These are phyloP conservation scores for Chlorokybus atmophyticus DNA, from an alignment of 139 green algal genomes.

Conservation along the genomic window DNA sequence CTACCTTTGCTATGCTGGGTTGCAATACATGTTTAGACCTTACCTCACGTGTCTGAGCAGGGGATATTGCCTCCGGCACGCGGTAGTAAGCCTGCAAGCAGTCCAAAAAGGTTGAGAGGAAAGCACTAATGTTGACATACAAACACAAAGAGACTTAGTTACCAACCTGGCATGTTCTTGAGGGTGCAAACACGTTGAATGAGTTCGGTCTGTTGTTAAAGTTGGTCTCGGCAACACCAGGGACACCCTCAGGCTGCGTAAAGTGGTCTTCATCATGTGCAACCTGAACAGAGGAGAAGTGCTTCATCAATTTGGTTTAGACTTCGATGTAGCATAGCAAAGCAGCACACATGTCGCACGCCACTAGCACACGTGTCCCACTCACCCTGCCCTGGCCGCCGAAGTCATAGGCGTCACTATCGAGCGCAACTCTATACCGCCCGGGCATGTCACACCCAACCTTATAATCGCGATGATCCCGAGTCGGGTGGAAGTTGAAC, in stretches of 20 bases:
- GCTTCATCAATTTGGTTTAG: no score
- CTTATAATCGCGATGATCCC: slow-evolving; percentile 60
- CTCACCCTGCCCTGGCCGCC: slow-evolving; percentile 52
- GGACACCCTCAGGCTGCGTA: slow-evolving; percentile 26
- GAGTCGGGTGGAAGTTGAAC: slow-evolving; percentile 81
- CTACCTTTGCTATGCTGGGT: no score
- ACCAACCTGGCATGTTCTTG: slow-evolving; percentile 19
- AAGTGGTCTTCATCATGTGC: slow-evolving; percentile 27
- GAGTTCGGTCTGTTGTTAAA: slow-evolving; percentile 29
- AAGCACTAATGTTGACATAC: no score
- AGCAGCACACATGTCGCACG: no score
- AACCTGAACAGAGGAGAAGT: no score
- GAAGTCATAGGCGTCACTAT: slow-evolving; percentile 68
- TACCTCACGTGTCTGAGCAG: no score
- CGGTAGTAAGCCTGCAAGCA: no score
- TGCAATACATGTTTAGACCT: no score
- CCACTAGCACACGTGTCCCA: no score
- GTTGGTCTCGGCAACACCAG: slow-evolving; percentile 27
- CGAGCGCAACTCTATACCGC: slow-evolving; percentile 73
- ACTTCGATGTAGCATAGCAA: no score
- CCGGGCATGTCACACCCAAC: slow-evolving; percentile 51
- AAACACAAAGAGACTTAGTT: background rate
- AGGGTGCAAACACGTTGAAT: slow-evolving; percentile 18
- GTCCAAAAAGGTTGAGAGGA: no score
- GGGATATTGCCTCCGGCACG: no score